A percentile compares a stretch with the other conserved stretches of the same genome.
Evolutionary conservation across 163 green algal genomes (phyloP).

Genomic region (Trebouxia gelatinosa): DNA sequence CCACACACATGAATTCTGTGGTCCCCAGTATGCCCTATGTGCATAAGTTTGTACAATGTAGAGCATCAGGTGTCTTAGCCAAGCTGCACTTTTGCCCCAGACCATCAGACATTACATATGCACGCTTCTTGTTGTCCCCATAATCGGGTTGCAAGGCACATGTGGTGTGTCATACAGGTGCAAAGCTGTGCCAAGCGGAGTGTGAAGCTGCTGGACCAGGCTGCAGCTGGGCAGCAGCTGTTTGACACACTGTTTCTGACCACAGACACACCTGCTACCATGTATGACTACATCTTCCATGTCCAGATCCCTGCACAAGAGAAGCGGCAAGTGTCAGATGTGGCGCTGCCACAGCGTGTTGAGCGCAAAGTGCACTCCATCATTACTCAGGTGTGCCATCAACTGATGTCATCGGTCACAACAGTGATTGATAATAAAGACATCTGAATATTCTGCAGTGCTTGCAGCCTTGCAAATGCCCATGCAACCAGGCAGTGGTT

Average conservation of each 20-base stretch:
- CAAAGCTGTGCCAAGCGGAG: constrained; percentile 15
- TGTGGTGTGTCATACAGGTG: neutral
- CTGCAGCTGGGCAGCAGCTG: neutral
- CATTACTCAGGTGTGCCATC: neutral
- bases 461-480: neutral
- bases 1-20: no score
- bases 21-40: no score
- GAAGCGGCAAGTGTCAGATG: constrained; percentile 24
- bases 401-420: neutral
- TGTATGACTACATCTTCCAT: constrained; percentile 22
- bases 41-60: no score
- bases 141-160: no score
- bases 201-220: neutral
- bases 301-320: neutral
- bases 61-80: no score
- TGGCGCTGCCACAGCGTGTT: neutral
- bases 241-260: constrained; percentile 24
- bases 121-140: no score
- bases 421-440: neutral
- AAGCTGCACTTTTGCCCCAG: no score
- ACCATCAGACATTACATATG: no score
- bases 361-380: neutral
- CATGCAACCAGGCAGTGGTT: neutral
- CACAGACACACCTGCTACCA: neutral
- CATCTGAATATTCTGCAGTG: neutral